A percentile compares a stretch with the other conserved stretches of the same genome.
Evolutionary conservation across 257 asterid species (phyloP).

Genomic region (Nicotiana noctiflora): DNA sequence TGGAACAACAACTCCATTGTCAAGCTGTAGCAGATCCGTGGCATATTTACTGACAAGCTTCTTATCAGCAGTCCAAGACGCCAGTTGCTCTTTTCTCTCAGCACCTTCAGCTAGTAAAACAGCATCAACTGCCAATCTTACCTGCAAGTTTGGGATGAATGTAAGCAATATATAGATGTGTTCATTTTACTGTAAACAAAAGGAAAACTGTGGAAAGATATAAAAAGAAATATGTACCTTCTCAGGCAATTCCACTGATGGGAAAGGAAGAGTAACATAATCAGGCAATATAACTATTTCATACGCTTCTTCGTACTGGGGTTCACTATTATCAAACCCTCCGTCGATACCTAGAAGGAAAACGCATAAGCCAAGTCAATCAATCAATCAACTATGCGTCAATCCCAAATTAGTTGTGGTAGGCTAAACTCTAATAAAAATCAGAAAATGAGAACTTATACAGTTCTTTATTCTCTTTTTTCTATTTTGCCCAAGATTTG

Average conservation of each 20-base stretch:
- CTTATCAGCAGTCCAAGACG: slow-evolving; percentile 89
- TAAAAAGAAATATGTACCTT: slow-evolving; percentile 40
- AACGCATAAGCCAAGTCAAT: slow-evolving; percentile 4
- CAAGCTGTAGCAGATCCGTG: slow-evolving; percentile 69
- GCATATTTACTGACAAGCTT: slow-evolving; percentile 75
- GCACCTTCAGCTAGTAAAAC: slow-evolving; percentile 73
- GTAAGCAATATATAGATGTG: not conserved
- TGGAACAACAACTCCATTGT: slow-evolving; percentile 75
- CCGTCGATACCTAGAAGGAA: slow-evolving; percentile 68
- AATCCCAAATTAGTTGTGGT: not conserved
- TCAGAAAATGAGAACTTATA: not conserved
- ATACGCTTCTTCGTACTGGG: slow-evolving; percentile 69
- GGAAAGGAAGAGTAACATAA: slow-evolving; percentile 73
- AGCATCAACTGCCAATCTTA: slow-evolving; percentile 86
- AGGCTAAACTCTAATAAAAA: not conserved
- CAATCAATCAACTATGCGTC: not conserved
- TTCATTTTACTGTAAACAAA: not conserved
- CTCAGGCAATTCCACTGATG: slow-evolving; percentile 95
- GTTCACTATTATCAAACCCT: slow-evolving; percentile 77
- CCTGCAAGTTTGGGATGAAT: slow-evolving; percentile 40
- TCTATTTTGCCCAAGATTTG: not conserved
- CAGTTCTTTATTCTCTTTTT: not conserved
- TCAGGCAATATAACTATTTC: slow-evolving; percentile 74
- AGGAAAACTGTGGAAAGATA: not conserved
- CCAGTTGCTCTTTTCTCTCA: slow-evolving; percentile 89